These are phyloP conservation scores for Phytopythium chamaehyphon DNA, from an alignment of 352 stramenopile genomes.

Conservation along the genomic window DNA sequence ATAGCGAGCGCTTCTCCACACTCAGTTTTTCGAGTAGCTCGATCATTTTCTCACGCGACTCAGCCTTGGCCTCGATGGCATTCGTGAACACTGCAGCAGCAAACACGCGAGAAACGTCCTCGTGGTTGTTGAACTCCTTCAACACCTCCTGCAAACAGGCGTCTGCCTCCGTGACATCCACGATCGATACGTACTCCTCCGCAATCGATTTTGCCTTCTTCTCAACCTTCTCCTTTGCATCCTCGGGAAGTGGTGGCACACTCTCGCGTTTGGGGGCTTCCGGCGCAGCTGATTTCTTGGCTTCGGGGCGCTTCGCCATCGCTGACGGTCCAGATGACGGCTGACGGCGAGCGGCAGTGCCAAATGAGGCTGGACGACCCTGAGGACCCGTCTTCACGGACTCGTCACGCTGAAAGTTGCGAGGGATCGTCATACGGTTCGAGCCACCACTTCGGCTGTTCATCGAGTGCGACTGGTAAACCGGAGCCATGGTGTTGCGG, in stretches of 20 bases:
- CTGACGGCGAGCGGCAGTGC: conserved; percentile 14
- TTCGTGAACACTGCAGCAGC: conserved; percentile 51
- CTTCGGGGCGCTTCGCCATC: not conserved
- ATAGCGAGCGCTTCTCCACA: conserved; percentile 53
- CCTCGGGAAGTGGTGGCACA: conserved; percentile 47
- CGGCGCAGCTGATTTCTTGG: conserved; percentile 27
- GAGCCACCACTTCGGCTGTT: conserved; percentile 25
- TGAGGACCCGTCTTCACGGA: conserved; percentile 57
- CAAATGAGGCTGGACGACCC: conserved; percentile 48
- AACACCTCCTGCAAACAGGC: conserved; percentile 54
- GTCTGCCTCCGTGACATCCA: conserved; percentile 66
- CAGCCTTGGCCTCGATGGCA: conserved; percentile 66
- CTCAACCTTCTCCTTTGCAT: conserved; percentile 54
- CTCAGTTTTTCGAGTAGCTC: conserved; percentile 65
- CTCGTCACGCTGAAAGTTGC: conserved; percentile 52
- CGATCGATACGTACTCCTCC: conserved; percentile 75
- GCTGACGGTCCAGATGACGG: not conserved
- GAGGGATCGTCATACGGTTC: conserved; percentile 44
- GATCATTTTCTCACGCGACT: conserved; percentile 50
- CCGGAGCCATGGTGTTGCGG: conserved; percentile 49
- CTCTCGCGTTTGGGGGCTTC: conserved; percentile 20
- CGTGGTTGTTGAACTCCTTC: conserved; percentile 62
- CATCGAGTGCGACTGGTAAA: conserved; percentile 57
- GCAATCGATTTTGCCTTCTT: conserved; percentile 79
- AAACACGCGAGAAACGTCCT: conserved; percentile 53